Percentiles rank a stretch among this genome's conserved stretches.
Evolutionary conservation across 805 yeast genomes (phyloP).

Genomic region (Teunomyces barrocoloradensis): DNA sequence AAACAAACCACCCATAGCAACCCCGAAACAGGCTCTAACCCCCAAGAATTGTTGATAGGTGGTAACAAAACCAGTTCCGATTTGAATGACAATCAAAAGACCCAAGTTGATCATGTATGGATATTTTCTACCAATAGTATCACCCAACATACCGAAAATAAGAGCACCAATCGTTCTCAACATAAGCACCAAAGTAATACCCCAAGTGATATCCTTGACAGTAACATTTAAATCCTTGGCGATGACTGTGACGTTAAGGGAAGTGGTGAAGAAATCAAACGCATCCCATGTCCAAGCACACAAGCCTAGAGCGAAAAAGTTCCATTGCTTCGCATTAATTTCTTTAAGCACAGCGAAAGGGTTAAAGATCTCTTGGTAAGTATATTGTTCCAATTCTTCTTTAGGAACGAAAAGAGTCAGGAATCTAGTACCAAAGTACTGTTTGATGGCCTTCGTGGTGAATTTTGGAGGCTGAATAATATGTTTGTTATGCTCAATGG

Average conservation of each 20-base stretch:
- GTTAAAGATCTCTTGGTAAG: constrained; percentile 47
- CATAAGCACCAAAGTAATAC: constrained; percentile 67
- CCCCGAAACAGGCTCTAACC: constrained; percentile 61
- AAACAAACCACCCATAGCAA: constrained; percentile 70
- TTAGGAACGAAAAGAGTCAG: constrained; percentile 49
- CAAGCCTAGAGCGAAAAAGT: constrained; percentile 52
- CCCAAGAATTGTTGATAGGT: constrained; percentile 58
- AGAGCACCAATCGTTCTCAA: constrained; percentile 65
- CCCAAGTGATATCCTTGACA: constrained; percentile 62
- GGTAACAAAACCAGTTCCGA: constrained; percentile 61
- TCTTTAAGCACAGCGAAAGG: constrained; percentile 58
- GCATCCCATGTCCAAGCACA: constrained; percentile 67
- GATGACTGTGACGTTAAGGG: constrained; percentile 47
- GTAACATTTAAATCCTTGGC: constrained; percentile 44
- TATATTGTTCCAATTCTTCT: constrained; percentile 32
- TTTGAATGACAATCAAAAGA: constrained; percentile 51
- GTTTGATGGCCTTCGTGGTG: constrained; percentile 24
- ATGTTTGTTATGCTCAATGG: constrained; percentile 9
- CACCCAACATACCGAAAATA: constrained; percentile 59
- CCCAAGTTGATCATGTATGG: constrained; percentile 49
- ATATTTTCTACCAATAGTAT: constrained; percentile 59
- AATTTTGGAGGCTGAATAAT: constrained; percentile 27
- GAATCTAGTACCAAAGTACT: constrained; percentile 45
- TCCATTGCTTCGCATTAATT: constrained; percentile 56
- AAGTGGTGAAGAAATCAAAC: constrained; percentile 59